Base-by-base conservation (phyloP, 2,329 filamentous ascomycete genomes). In the Fusarium sublunatum region DNA sequence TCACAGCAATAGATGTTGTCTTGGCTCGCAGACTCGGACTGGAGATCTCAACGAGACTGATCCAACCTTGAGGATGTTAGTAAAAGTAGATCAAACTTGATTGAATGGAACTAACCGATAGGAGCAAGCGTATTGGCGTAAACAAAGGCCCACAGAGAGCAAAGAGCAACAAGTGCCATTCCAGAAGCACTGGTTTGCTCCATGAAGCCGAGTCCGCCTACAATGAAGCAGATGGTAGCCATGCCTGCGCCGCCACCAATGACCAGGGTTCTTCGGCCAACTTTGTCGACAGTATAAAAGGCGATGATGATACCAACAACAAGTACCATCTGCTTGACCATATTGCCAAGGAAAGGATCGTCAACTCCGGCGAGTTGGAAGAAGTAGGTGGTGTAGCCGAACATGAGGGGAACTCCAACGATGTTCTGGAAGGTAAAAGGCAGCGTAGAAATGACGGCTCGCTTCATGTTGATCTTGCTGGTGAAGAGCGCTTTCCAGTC, bases 311-410 rank as follows among this genome's bases (percentile, higher is more conserved):
- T n/a, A n/a, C n/a, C n/a, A n/a, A n/a, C n/a, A 13, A 43, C 47
- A 28, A 44, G 65, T 48, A 24, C 67, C 1, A 42, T 15, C 9
- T 29, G 26, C 40, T 29, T 42, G 40, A 42, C 68, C 6, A 65
- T 54, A 6, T 51, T 62, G 25, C 64, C 65, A 2, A 68, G 47
- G 44, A 69, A 70, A 5, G 68, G 68, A 26, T 70, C 64, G 2
- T 51, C 40, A 6, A 68, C 53, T 7, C 61, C 55, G 6, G 67
- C 65, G 3, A 68, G 60, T 32, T 63, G 43, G 48, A 70, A 70
- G 40, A 70, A 70, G 19, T 70, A 70, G 22, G 58, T 67, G 3
- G 65, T 60, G 31, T 70, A 70, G 12, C 55, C 55, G 35, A 67
- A 69, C 44, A 70, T 61, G 2, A 70, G 53, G 1, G 67, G 67